Base-by-base conservation (phyloP, 2,329 filamentous ascomycete genomes). In the Cytospora piceicola region DNA sequence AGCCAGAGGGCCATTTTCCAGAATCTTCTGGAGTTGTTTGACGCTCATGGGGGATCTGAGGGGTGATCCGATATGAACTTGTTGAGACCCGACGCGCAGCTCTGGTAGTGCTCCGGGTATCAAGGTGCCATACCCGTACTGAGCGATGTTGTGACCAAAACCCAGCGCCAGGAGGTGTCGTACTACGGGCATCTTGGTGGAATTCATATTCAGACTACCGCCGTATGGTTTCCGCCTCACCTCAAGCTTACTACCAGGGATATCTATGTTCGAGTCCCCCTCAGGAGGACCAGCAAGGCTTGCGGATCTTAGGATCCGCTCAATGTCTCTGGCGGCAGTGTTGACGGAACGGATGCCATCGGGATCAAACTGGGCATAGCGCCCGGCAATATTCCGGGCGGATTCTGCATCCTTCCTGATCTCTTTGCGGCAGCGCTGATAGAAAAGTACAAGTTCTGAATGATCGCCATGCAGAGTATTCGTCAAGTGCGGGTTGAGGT, bases 61-160 rank as follows among this genome's bases (percentile, higher is more conserved):
- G 8, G 65, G 52, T 39, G 29, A 24, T 30, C 54, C 61, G 20
- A 55, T 29, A 20, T 29, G 32, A 11, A 67, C 61, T 22, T 49
- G 15, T 24, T 51, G 61, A 5, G 65, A 51, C 8, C 49, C 36
- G 27, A 67, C 64, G 20, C 32, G 49, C 14, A 67, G 34, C 30
- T 59, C 51, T 20, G 57, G 61, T 20, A 15, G 34, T 27, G 58
- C 20, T 22, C 53, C 36, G 24, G 56, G 61, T 3, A 52, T 15
- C 32, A 60, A 15, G 29, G 56, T 29, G 39, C 54, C n/a, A 24
- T 63, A 39, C 56, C 61, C 52, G 14, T 30, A 30, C 24, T 67
- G 61, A 8, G 65, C 65, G 27, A 67, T 64, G 52, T 67, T 67
- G 9, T 60, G 29, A 14, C 61, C 24, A 39, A 64, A 60, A 20